Conservation (phyloP, 306 rosid genomes). For the Elaeagnus macrophylla region DNA sequence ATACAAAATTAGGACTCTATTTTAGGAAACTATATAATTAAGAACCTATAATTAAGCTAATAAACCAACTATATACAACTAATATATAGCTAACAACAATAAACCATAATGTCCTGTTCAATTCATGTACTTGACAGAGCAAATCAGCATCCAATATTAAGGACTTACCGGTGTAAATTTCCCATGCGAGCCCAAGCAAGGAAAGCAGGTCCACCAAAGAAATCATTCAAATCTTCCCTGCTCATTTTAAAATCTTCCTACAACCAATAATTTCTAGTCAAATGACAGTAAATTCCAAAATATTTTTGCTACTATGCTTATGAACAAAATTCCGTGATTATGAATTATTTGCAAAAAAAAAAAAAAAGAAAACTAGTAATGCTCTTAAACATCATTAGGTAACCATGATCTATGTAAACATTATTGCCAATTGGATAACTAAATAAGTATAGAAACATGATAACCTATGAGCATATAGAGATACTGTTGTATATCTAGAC, state of each 20-base stretch:
- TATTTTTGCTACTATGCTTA: neutral
- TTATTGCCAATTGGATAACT: neutral
- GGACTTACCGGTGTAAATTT: slow-evolving; percentile 85
- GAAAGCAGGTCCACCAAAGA: slow-evolving; percentile 97
- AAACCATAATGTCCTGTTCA: too few species aligned
- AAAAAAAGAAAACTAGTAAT: neutral
- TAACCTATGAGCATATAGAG: neutral
- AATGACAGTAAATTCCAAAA: slow-evolving; percentile 12
- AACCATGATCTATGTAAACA: neutral
- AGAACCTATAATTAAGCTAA: too few species aligned
- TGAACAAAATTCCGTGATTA: neutral
- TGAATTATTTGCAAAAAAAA: neutral
- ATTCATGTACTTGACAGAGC: neutral
- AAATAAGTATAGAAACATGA: neutral
- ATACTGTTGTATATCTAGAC: too few species aligned
- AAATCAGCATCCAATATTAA: slow-evolving; percentile 7
- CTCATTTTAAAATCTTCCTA: slow-evolving; percentile 66
- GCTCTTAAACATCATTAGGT: neutral
- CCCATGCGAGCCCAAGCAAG: slow-evolving; percentile 99
- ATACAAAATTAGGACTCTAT: too few species aligned
- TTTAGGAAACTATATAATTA: too few species aligned
- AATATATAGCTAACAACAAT: too few species aligned
- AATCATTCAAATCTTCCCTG: slow-evolving; percentile 51
- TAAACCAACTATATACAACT: too few species aligned
- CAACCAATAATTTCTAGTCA: slow-evolving; percentile 31